Evolutionary conservation across 2,329 filamentous ascomycete genomes (phyloP).

Genomic region (Penicillium italicum): DNA sequence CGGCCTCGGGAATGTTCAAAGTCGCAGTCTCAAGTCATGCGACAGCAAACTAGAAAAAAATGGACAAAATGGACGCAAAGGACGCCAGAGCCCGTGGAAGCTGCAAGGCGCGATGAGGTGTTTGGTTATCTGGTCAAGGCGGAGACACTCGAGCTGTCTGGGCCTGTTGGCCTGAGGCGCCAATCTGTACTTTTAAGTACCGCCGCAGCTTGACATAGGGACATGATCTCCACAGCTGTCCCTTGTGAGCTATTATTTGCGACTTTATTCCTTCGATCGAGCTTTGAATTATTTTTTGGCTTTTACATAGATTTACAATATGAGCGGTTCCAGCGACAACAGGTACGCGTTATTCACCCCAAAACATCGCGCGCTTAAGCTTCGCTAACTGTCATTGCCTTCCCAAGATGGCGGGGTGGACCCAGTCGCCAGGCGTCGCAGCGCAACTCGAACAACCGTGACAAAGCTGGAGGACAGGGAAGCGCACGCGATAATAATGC

Average conservation of each 20-base stretch:
- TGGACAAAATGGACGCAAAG: not conserved
- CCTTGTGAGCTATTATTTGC: constrained; percentile 12
- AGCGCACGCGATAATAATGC: constrained; percentile 30
- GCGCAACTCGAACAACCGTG: constrained; percentile 35
- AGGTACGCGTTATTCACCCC: constrained; percentile 26
- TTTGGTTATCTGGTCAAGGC: constrained; percentile 24
- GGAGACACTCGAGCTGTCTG: constrained; percentile 14
- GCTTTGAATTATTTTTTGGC: not conserved
- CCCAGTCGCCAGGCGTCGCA: constrained; percentile 39
- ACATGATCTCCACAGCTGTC: constrained; percentile 20
- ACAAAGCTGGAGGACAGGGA: constrained; percentile 29
- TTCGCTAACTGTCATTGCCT: constrained; percentile 13
- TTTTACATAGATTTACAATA: constrained; percentile 19
- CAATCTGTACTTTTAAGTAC: constrained; percentile 10
- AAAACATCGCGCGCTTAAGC: not conserved
- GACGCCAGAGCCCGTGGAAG: constrained; percentile 2
- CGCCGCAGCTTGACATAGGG: constrained; percentile 7
- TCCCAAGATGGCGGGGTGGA: constrained; percentile 40
- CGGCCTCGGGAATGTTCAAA: not conserved
- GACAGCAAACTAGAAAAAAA: not conserved
- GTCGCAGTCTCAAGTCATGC: not conserved
- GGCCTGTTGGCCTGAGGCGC: constrained; percentile 17
- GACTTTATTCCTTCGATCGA: not conserved
- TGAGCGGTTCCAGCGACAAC: constrained; percentile 39
- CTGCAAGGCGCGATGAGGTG: constrained; percentile 5